Base-by-base conservation (phyloP, 1,284 basidiomycete species). In the Caloboletus firmus region DNA sequence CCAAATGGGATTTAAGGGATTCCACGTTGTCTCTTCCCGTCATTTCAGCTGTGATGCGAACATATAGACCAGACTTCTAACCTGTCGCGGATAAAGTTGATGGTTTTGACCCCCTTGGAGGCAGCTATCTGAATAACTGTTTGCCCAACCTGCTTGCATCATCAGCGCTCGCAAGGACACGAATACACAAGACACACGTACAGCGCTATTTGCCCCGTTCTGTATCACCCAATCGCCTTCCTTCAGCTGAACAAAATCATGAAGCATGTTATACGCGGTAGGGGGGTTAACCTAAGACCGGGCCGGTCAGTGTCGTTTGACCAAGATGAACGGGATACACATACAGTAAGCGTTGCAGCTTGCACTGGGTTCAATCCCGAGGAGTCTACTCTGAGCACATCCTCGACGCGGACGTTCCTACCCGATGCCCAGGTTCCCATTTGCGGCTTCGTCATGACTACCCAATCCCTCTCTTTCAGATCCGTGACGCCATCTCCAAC, bases 181-280 rank as follows among this genome's bases (percentile, higher is more conserved):
- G 8, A 28, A 46, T 10, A 34, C 15, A 13, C 17, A 24, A 8
- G 4, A 48, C n/a, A 50, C 13, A 24, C 69, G 22, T 56, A 90
- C 89, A 24, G 90, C 88, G 60, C 87, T 90, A 63, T 93, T 94
- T 1, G 90, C 90, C 17, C 89, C 91, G 60, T 93, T 93, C 65
- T 94, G 91, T 18, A 93, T 68, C 7, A 94, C 76, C 83, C 85
- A 92, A 51, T 91, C 88, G 0, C 83, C 87, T 47, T 77, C 72
- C 50, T 80, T 61, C 41, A 92, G 77, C 28, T 76, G 63, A 7
- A 84, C 78, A 70, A 88, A 93, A 49, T 89, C 81, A 32, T 77
- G 77, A 7, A 94, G 78, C 85, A 94, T 89, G 62, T 89, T 86
- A 57, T 85, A 86, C 0, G 91, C 92, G 1, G 91, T 91, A 0